phyloP scores from a whole-genome alignment of 2,329 filamentous ascomycete genomes.

The Curvularia sp. region DNA sequence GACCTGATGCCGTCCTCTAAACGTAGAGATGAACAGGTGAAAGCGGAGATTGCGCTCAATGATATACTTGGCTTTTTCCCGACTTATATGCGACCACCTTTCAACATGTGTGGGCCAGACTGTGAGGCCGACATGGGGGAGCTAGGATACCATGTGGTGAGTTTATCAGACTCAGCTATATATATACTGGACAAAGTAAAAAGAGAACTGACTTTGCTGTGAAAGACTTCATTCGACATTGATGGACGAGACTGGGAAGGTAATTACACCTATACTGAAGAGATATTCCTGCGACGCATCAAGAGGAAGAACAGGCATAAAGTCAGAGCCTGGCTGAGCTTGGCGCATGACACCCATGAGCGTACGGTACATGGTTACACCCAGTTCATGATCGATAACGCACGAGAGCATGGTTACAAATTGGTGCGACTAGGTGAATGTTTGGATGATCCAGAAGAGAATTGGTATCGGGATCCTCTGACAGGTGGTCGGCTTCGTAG shows the following conservation, averaged over 20 bases:
- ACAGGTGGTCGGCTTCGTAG: conserved; percentile 7
- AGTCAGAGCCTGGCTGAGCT: conserved; percentile 3
- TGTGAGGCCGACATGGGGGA: conserved; percentile 50
- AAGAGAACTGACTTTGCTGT: conserved; percentile 11
- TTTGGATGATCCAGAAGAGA: conserved; percentile 59
- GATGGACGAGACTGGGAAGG: conserved; percentile 6
- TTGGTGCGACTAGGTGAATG: conserved; percentile 66
- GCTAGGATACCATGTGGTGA: conserved; percentile 58
- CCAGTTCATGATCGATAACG: conserved; percentile 12
- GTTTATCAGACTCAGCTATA: not conserved
- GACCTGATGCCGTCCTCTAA: not conserved
- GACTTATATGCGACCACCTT: conserved; percentile 62
- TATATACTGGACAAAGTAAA: not conserved
- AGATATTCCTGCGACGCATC: not conserved
- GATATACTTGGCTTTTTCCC: conserved; percentile 57
- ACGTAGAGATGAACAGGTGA: conserved; percentile 56
- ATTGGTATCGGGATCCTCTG: conserved; percentile 58
- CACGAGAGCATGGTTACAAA: conserved; percentile 4
- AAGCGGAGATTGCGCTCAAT: conserved; percentile 60
- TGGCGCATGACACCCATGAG: conserved; percentile 10
- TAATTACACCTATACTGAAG: conserved; percentile 6
- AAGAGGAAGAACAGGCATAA: not conserved
- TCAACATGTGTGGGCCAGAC: conserved; percentile 46
- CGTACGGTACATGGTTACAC: conserved; percentile 8
- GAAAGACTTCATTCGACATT: conserved; percentile 7